Evolutionary conservation across 192 early-diverging fungal species (phyloP).

Genomic region (Coemansia sp.): DNA sequence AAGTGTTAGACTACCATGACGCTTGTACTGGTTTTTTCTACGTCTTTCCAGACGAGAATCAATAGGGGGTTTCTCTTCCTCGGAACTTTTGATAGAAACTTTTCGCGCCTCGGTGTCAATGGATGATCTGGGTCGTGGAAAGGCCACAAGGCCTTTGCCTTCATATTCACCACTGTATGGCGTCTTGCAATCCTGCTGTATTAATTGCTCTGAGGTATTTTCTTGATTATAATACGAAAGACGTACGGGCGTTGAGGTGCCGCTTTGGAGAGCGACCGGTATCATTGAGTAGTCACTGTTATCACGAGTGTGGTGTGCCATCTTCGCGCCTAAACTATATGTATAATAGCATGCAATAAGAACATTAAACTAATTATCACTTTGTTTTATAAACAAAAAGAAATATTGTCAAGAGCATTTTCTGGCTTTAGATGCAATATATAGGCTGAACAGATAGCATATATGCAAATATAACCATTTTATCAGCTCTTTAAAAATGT

Average conservation of each 20-base stretch:
- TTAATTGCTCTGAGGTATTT: neutral
- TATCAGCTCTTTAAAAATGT: neutral
- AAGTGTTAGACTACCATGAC: slow-evolving; percentile 48
- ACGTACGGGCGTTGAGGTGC: slow-evolving; percentile 33
- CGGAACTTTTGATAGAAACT: neutral
- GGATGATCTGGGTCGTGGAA: slow-evolving; percentile 37
- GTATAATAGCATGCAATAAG: too few relatives aligned
- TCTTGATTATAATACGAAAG: slow-evolving; percentile 7
- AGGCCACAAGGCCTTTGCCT: slow-evolving; percentile 14
- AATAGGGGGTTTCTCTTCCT: neutral
- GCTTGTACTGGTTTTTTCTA: slow-evolving; percentile 46
- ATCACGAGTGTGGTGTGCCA: neutral
- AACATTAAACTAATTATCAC: too few relatives aligned
- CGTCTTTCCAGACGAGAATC: slow-evolving; percentile 42
- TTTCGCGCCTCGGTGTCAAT: slow-evolving; percentile 9
- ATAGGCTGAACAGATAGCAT: neutral
- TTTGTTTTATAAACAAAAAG: too few relatives aligned
- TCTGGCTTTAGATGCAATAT: neutral
- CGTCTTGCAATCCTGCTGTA: neutral
- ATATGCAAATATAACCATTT: neutral
- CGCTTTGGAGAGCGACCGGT: slow-evolving; percentile 48
- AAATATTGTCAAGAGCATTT: neutral
- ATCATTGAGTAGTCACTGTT: slow-evolving; percentile 21
- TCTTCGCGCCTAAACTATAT: neutral
- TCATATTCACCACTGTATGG: neutral